Base-by-base conservation (phyloP, 163 green algal species). In the Chlorella variabilis region DNA sequence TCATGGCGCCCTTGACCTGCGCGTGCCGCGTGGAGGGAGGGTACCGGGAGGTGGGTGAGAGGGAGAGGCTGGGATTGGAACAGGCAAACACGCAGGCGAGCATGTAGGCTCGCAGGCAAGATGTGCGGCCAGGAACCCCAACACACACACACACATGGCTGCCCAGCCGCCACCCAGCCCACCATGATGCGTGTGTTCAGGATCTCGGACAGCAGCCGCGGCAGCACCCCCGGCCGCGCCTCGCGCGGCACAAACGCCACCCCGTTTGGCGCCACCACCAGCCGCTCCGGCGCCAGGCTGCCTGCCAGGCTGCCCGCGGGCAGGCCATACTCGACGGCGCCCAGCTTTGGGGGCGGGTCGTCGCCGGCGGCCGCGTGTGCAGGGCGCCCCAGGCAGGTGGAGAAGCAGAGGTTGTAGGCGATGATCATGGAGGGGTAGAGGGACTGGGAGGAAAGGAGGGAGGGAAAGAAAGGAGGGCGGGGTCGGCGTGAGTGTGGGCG, bases 391-490 rank as follows among this genome's bases (percentile, higher is more conserved):
- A 99, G 48, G 78, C 89, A 95, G 11, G 96, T 98, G 56, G 85
- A 93, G 91, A 94, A 99, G 93, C 96, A 99, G 18, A 99, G 91
- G 89, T 99, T 99, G 93, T 99, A 98, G 7, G 96, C 96, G 76
- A 99, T 99, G 78, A 99, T 91, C 79, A 96, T 92, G 81, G 69
- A 95, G 58, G 94, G 96, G 89, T 99, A 99, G 23, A 99, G 94
- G 17, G 88, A 95, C 85, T 95, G 88, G 2, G 41, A 39, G 38
- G 25, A 2, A 38, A 34, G 38, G 27, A 42, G 23, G 27, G 0
- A 27, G n/a, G n/a, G 38, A 59, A 9, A 17, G 65, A 34, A 5
- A 23, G 38, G 63, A 3, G 29, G 21, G 36, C 18, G 63, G 29
- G 34, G 18, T 11, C 45, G 45, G 45, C 45, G 15, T 54, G 45